A percentile compares a stretch with the other conserved stretches of the same genome.
Evolutionary conservation across 2,329 filamentous ascomycete genomes (phyloP).

Genomic region (Apiospora sp.): DNA sequence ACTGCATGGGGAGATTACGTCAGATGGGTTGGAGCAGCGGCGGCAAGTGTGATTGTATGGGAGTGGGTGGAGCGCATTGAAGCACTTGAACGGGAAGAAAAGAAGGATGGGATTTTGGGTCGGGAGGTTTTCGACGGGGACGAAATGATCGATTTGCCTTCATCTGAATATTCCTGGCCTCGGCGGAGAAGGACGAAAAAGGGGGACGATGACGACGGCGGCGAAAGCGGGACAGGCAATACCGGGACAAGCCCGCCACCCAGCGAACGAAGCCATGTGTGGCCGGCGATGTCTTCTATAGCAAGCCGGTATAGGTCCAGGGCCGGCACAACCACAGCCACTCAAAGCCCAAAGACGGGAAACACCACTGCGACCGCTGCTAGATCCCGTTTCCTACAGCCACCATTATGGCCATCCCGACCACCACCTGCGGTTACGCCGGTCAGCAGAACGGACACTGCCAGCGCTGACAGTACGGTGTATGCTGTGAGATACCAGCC

Average conservation of each 20-base stretch:
- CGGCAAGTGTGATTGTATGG: slow-evolving; percentile 96
- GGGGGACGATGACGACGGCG: slow-evolving; percentile 41
- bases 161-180: slow-evolving; percentile 59
- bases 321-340: slow-evolving; percentile 28
- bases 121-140: slow-evolving; percentile 93
- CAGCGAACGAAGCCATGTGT: slow-evolving; percentile 44
- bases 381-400: slow-evolving; percentile 50
- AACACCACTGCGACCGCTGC: slow-evolving; percentile 34
- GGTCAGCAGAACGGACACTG: slow-evolving; percentile 67
- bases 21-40: slow-evolving; percentile 93
- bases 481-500: slow-evolving; percentile 70
- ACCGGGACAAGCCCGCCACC: slow-evolving; percentile 30
- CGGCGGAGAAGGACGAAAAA: slow-evolving; percentile 41
- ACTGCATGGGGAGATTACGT: slow-evolving; percentile 96
- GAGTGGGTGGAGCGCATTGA: slow-evolving; percentile 98
- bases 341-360: slow-evolving; percentile 25
- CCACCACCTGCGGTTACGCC: slow-evolving; percentile 64
- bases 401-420: slow-evolving; percentile 63
- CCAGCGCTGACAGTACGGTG: slow-evolving; percentile 69
- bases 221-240: slow-evolving; percentile 42
- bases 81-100: slow-evolving; percentile 88
- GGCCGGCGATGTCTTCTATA: slow-evolving; percentile 52
- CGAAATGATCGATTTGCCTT: slow-evolving; percentile 79
- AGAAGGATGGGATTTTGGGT: slow-evolving; percentile 91
- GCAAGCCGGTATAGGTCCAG: slow-evolving; percentile 47